A percentile compares a stretch with the other conserved stretches of the same genome.
phyloP scores from a whole-genome alignment of 1,284 basidiomycete genomes.

The Cutaneotrichosporon sp. region DNA sequence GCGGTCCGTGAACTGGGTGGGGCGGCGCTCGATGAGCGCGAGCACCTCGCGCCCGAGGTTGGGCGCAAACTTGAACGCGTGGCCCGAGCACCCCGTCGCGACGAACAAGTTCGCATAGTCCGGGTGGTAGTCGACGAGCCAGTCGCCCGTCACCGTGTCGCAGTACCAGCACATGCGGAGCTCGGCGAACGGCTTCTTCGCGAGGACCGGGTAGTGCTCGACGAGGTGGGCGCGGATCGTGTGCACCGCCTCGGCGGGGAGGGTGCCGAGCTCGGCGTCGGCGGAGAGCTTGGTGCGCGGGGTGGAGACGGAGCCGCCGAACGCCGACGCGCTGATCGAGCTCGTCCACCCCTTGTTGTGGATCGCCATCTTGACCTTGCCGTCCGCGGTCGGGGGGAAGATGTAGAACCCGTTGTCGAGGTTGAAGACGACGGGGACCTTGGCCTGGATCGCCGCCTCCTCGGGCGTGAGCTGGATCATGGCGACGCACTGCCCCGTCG shows the following conservation, averaged over 20 bases:
- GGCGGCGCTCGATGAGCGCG: constrained; percentile 67
- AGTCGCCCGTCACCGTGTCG: constrained; percentile 55
- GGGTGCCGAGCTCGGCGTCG: constrained; percentile 45
- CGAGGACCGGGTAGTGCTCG: constrained; percentile 48
- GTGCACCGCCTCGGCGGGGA: constrained; percentile 43
- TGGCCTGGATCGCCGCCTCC: constrained; percentile 65
- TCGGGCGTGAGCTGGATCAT: constrained; percentile 71
- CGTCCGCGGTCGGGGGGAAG: constrained; percentile 55
- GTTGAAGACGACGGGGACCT: constrained; percentile 63
- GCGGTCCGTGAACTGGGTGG: constrained; percentile 49
- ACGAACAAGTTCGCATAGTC: constrained; percentile 53
- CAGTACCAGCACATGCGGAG: constrained; percentile 54
- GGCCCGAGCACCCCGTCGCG: constrained; percentile 55
- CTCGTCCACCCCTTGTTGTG: constrained; percentile 53
- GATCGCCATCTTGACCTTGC: constrained; percentile 56
- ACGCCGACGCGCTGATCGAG: constrained; percentile 24
- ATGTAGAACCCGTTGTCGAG: constrained; percentile 54
- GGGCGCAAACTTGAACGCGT: constrained; percentile 71
- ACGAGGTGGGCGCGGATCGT: constrained; percentile 37
- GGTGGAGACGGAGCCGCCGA: constrained; percentile 36
- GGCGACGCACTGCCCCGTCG: constrained; percentile 65
- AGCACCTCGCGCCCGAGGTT: constrained; percentile 74
- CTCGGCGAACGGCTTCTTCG: constrained; percentile 48
- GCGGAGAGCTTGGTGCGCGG: constrained; percentile 52
- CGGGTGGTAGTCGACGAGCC: constrained; percentile 57